These are phyloP conservation scores for Hygrocybe coccinea DNA, from an alignment of 768 basidiomycete species.

Conservation along the genomic window DNA sequence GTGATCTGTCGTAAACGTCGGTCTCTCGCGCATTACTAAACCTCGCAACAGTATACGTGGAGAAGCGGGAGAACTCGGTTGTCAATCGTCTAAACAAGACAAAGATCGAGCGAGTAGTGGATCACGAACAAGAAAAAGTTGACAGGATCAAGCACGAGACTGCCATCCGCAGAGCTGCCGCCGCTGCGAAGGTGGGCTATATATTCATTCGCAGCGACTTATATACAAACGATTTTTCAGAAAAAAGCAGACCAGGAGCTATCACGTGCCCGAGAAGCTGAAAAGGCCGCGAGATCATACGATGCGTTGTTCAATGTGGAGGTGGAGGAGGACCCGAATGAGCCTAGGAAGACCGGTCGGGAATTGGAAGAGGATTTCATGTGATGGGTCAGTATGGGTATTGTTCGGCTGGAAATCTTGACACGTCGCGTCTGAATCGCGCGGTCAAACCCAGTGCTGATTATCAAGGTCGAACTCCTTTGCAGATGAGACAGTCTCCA, in stretches of 20 bases:
- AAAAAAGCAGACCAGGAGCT: constrained; percentile 76
- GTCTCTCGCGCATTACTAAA: neutral
- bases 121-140: constrained; percentile 85
- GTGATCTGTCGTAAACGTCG: neutral
- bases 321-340: constrained; percentile 47
- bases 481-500: too few species aligned
- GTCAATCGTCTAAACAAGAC: constrained; percentile 95
- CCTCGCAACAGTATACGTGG: constrained; percentile 56
- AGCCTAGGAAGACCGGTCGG: constrained; percentile 53
- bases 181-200: constrained; percentile 56
- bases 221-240: constrained; percentile 33
- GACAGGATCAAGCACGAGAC: constrained; percentile 79
- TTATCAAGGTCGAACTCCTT: neutral
- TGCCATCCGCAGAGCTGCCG: constrained; percentile 54
- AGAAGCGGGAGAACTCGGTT: constrained; percentile 78
- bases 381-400: constrained; percentile 35
- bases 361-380: constrained; percentile 89
- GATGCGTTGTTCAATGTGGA: constrained; percentile 70
- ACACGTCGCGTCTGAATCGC: neutral
- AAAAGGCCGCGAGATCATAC: constrained; percentile 85
- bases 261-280: constrained; percentile 70
- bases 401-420: too few species aligned
- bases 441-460: neutral
- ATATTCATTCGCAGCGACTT: neutral
- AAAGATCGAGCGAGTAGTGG: constrained; percentile 75